Conservation (phyloP, 2,329 filamentous ascomycete species). For the Colletotrichum destructivum region DNA sequence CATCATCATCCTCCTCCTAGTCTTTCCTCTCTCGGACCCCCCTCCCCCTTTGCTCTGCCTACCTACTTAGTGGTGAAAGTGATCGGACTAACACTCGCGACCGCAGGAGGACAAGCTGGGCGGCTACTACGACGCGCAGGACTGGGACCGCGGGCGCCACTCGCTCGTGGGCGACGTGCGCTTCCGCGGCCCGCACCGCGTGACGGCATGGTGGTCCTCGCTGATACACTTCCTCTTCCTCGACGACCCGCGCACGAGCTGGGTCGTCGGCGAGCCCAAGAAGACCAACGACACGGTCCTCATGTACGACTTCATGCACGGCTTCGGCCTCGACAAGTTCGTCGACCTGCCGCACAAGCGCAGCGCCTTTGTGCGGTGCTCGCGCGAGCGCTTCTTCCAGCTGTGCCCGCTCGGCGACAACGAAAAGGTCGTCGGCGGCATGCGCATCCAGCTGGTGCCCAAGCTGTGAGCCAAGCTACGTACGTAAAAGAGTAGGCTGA, state of each 20-base stretch:
- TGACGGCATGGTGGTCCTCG: conserved; percentile 74
- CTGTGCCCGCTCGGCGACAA: conserved; percentile 72
- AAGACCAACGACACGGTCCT: conserved; percentile 79
- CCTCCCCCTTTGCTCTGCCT: conserved; percentile 11
- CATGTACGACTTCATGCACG: conserved; percentile 82
- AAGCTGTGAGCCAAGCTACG: conserved; percentile 59
- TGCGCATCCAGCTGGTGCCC: conserved; percentile 66
- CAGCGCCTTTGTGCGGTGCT: conserved; percentile 76
- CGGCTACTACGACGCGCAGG: conserved; percentile 68
- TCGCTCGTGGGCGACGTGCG: conserved; percentile 71
- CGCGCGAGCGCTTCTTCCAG: conserved; percentile 79
- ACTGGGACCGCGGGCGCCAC: conserved; percentile 73
- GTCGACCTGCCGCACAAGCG: conserved; percentile 82
- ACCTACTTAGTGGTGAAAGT: neutral
- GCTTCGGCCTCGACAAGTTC: conserved; percentile 80
- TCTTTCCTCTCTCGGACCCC: conserved; percentile 24
- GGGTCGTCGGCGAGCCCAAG: conserved; percentile 79
- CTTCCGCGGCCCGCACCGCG: conserved; percentile 73
- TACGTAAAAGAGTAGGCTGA: neutral
- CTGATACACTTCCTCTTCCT: conserved; percentile 76
- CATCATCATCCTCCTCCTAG: conserved; percentile 25
- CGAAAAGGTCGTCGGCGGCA: conserved; percentile 69
- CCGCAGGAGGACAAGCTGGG: conserved; percentile 69
- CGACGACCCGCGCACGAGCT: conserved; percentile 71
- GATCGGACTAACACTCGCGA: conserved; percentile 10